Evolutionary conservation across 169 alveolate species (phyloP), one percentile per base, ranked within the genome.

Genomic region (Besnoitia besnoiti): DNA sequence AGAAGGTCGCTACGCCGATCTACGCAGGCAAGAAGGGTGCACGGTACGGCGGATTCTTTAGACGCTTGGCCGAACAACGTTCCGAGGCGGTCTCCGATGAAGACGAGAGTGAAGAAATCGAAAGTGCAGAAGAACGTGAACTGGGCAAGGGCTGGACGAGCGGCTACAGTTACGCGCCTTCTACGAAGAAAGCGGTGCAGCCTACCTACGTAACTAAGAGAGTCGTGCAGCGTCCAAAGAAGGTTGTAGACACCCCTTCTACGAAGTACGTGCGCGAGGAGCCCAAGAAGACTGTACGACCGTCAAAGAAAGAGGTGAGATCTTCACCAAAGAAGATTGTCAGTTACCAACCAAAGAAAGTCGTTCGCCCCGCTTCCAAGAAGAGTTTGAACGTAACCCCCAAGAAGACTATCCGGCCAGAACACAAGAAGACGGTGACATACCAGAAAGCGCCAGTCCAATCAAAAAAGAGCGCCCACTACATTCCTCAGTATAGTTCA

Each of bases 311-410:
- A 77, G 35, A 0, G 30, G 55, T 77, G 10, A 4, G 87, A 4
- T 77, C 55, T 40, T 14, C 35, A 55, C 87, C 87, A 7, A 67
- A 67, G 87, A 77, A 77, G 87, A 42, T 39, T 77, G 87, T 77
- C 7, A 24, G 87, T 3, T 8, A 30, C 5, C 50, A 30, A 30
- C 47, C 87, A 0, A 37, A 77, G 55, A 77, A 77, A 77, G 40
- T 67, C 33, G n/a, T n/a, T n/a, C n/a, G n/a, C n/a, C n/a, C n/a
- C n/a, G n/a, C n/a, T n/a, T n/a, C n/a, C n/a, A n/a, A n/a, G n/a
- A n/a, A n/a, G n/a, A 35, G 39, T 35, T 14, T 55, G 67, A 55
- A 16, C 10, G 44, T 16, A 42, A 16, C 10, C 24, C 80, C 80
- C 42, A 67, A 67, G n/a, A 67, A 67, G 80, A n/a, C 44, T 67